Base-by-base conservation (phyloP, 75 land plant genomes). In the Pseudotsuga menziesii region DNA sequence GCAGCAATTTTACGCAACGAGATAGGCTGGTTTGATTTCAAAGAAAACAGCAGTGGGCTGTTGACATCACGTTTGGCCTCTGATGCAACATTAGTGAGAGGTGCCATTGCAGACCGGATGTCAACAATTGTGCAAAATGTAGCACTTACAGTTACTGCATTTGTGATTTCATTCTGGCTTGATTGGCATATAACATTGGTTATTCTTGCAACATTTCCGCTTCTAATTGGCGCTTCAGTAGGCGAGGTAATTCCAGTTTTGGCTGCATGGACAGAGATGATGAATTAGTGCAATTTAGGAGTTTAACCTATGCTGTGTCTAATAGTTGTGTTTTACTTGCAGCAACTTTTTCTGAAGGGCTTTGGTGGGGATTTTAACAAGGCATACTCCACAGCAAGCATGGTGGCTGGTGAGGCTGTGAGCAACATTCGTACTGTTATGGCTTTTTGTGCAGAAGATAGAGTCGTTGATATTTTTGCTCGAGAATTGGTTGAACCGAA, bases 401-500 rank as follows among this genome's bases (percentile, higher is more conserved):
- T 80, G 57, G 79, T 94, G 55, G 97, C 92, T 15, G 83, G 89
- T 22, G 97, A 94, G 75, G 97, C 92, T 20, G 88, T 94, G 39
- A 76, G 77, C 77, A 94, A 94, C 78, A 94, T 94, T 12, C 87
- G 94, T 2, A 94, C 97, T 13, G 92, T 94, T 56, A 86, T 92
- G 36, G 90, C 97, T 16, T 92, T 91, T 77, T 81, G 85, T 79
- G 87, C 88, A 57, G 91, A 94, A 80, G 84, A 82, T 9, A 76
- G 58, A 48, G 81, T 92, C 25, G 41, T 80, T 60, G 57, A 75
- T 4, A 84, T 83, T 23, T 93, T 93, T 76, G 72, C 76, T 39
- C 58, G 56, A 27, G 88, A 90, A 79, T 78, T 93, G 27, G 55
- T 78, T 72, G 77, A 29, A 41, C 86, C 91, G 56, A 82, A 76